Evolutionary conservation across 2,329 filamentous ascomycete genomes (phyloP).

Genomic region (Claviceps citrina): DNA sequence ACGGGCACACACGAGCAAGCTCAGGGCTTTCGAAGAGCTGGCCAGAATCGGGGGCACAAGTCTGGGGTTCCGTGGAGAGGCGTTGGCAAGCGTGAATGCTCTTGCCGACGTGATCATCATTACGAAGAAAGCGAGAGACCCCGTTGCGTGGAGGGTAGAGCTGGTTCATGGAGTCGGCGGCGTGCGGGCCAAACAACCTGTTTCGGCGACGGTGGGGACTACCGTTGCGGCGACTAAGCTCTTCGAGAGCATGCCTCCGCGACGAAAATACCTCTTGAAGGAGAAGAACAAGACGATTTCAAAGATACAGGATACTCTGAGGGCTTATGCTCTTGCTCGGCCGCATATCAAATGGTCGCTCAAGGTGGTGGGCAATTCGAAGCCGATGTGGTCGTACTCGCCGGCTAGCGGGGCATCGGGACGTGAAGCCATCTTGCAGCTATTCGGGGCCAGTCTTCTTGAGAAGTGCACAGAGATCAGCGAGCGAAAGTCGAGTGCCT

Average conservation of each 20-base stretch:
- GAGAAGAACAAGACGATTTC: conserved; percentile 39
- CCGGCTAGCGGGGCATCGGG: conserved; percentile 34
- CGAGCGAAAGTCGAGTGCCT: neutral
- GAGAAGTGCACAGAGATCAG: conserved; percentile 35
- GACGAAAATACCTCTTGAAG: conserved; percentile 42
- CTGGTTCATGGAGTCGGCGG: conserved; percentile 23
- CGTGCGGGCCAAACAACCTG: conserved; percentile 15
- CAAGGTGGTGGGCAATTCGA: conserved; percentile 39
- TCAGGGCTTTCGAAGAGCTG: conserved; percentile 48
- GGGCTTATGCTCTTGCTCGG: conserved; percentile 50
- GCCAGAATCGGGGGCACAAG: conserved; percentile 37
- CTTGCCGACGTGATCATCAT: conserved; percentile 45
- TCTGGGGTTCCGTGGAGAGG: conserved; percentile 65
- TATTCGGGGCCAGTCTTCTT: conserved; percentile 43
- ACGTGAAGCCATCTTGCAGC: conserved; percentile 44
- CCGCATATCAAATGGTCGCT: conserved; percentile 46
- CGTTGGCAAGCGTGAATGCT: conserved; percentile 49
- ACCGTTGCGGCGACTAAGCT: conserved; percentile 46
- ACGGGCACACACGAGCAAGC: conserved; percentile 60
- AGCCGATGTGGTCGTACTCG: conserved; percentile 44
- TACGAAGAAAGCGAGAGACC: conserved; percentile 47
- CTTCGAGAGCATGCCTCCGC: conserved; percentile 46
- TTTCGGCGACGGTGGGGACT: conserved; percentile 49
- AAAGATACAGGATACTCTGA: conserved; percentile 44
- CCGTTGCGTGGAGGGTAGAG: conserved; percentile 36